Evolutionary conservation across 768 basidiomycete species (phyloP), one percentile per base, ranked within the genome.

Genomic region (Boletus rubropictus): DNA sequence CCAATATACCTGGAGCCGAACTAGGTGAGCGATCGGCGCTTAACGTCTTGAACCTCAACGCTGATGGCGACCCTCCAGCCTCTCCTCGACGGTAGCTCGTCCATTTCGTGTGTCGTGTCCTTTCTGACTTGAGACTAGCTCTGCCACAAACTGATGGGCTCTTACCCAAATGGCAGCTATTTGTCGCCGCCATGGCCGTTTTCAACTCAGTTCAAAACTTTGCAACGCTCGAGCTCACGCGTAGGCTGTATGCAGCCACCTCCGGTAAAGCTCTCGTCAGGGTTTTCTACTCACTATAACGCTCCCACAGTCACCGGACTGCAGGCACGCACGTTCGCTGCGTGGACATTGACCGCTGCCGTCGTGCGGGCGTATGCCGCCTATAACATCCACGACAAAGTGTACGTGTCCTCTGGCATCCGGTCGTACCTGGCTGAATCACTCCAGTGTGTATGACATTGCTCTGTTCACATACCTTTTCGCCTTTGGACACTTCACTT

Each of bases 171-270:
- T 97, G 93, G 92, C 86, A 92, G 66, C 78, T 96, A 43, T 57
- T 94, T 50, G 80, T 93, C 31, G 80, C 90, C 31, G 70, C 74
- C 18, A 76, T 83, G 42, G 89, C 91, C 14, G 48, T 91, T 22
- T 89, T 95, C 74, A 98, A 98, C 72, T 80, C 83, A 2, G 58
- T 81, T 3, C 91, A 96, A 65, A 94, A 88, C 67, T 85, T 89
- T 58, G 53, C 75, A 28, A 91, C 88, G 1, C 74, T 88, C 42
- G 83, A 79, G 51, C 68, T 93, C 55, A 93, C 89, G 32, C 80
- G 82, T 46, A 77, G 75, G 59, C 72, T 98, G 9, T 98, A 98
- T 64, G 76, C 69, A 17, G 63, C 63, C 8, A 65, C 71, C 17
- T 65, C 68, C 44, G 69, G 79, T 77, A 52, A 44, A 58, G 6